Evolutionary conservation across 495 filamentous ascomycete genomes (phyloP), one percentile per base, ranked within the genome.

Genomic region (Lichenothelia convexa): DNA sequence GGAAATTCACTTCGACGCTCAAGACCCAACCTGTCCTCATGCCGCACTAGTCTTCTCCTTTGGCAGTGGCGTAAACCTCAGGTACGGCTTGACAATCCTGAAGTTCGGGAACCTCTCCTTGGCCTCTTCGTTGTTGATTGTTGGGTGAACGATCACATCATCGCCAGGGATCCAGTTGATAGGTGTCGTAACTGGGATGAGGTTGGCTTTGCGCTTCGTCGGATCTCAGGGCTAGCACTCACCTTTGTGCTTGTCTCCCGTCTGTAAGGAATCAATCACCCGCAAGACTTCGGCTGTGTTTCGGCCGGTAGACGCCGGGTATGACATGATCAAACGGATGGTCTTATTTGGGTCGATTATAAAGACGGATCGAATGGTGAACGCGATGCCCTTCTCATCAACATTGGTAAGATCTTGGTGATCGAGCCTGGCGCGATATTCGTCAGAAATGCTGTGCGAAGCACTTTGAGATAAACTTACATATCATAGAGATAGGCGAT

Each of bases 321-420:
- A 97, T 48, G 85, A 78, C 44, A 95, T 70, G 58, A 93, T 94
- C 51, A 84, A 75, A 50, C 89, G 84, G 60, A 95, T 94, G 48
- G 76, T 85, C 75, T 95, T 94, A 70, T 78, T 92, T 38, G 89
- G 91, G 67, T 95, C 89, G 59, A 97, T 91, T 65, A 95, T 67
- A 71, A 95, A 97, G 60, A 95, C 91, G 45, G 83, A 92, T 54
- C 89, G 86, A 67, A 97, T 94, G 55, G 89, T 95, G 64, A 95
- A 93, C 39, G 89, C 85, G 49, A 93, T 84, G 44, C 84, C 89
- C 75, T 95, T 95, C 51, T 72, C 63, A 58, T 91, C 84, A 36
- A 93, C 86, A 65, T 94, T 95, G 50, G 75, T 78, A 40, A 66
- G 64, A 49, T 83, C 75, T 47, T 81, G 73, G 56, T 80, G 65